Percentiles rank a stretch among this genome's conserved stretches.
Conservation (phyloP, 2,329 filamentous ascomycete species). For the Talaromyces amestolkiae region DNA sequence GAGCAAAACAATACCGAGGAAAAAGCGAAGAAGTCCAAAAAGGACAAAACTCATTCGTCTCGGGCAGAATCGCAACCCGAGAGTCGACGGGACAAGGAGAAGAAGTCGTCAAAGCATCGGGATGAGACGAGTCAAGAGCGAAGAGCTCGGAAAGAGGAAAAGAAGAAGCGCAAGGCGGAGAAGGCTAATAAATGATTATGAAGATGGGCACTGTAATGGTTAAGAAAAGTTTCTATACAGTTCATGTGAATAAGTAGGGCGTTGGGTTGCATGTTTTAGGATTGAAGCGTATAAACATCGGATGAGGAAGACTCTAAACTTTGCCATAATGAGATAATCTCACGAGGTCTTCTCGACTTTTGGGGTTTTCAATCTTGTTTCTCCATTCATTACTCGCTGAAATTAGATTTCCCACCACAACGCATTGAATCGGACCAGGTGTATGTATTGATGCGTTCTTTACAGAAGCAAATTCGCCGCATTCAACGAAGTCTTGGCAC, state of each 20-base stretch:
- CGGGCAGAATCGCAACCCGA: conserved; percentile 26
- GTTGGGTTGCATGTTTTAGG: not conserved
- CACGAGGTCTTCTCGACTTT: not conserved
- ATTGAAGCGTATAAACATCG: not conserved
- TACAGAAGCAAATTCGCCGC: not conserved
- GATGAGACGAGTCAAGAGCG: conserved; percentile 35
- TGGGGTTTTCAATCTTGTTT: too few relatives aligned
- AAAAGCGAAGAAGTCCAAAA: conserved; percentile 41
- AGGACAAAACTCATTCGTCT: conserved; percentile 22
- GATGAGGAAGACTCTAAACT: not conserved
- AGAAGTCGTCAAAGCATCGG: conserved; percentile 36
- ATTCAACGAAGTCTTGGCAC: not conserved
- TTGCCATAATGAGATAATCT: not conserved
- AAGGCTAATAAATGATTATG: conserved; percentile 4
- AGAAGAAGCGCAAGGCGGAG: conserved; percentile 29
- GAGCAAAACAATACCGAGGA: conserved; percentile 28
- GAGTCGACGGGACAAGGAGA: conserved; percentile 29
- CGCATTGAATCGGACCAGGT: not conserved
- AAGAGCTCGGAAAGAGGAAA: conserved; percentile 34
- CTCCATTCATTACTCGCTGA: too few relatives aligned
- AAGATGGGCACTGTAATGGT: not conserved
- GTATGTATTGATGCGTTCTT: not conserved
- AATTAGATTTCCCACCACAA: not conserved
- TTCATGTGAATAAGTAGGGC: conserved; percentile 2
- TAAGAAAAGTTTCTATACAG: not conserved